These are phyloP conservation scores for Modicella reniformis DNA, from an alignment of 371 early-diverging fungal genomes.

Conservation along the genomic window DNA sequence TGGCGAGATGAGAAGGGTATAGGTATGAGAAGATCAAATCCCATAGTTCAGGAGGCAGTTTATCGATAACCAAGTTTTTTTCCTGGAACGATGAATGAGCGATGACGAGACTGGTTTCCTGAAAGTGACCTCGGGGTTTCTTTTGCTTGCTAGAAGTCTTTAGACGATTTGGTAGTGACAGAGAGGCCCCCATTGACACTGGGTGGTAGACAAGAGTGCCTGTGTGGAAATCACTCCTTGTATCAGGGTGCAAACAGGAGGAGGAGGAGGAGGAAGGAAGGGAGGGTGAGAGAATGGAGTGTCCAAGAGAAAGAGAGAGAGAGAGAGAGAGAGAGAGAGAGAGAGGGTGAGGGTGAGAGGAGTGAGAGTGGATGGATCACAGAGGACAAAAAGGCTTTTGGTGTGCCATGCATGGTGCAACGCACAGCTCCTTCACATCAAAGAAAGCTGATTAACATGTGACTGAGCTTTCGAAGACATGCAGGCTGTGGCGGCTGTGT, in stretches of 20 bases:
- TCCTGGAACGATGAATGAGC: background rate
- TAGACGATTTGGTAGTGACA: background rate
- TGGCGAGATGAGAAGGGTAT: slow-evolving; percentile 23
- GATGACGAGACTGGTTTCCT: too few relatives aligned
- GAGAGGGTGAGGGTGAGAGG: background rate
- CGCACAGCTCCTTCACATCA: too few relatives aligned
- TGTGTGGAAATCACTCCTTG: too few relatives aligned
- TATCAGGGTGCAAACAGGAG: background rate
- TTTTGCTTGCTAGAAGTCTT: background rate
- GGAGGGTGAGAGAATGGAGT: background rate
- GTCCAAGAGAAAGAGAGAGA: background rate
- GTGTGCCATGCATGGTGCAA: too few relatives aligned
- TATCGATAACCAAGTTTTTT: background rate
- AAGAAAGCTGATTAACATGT: too few relatives aligned
- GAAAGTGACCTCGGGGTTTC: background rate
- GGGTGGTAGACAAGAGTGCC: background rate
- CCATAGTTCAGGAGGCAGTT: slow-evolving; percentile 13
- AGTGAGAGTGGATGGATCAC: too few relatives aligned
- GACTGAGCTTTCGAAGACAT: too few relatives aligned
- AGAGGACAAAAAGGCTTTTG: too few relatives aligned
- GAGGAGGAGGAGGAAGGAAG: background rate
- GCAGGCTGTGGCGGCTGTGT: too few relatives aligned
- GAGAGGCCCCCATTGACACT: background rate
- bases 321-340: background rate
- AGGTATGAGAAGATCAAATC: slow-evolving; percentile 10